Base-by-base conservation (phyloP, 345 rosid species). In the Luvunga scandens region DNA sequence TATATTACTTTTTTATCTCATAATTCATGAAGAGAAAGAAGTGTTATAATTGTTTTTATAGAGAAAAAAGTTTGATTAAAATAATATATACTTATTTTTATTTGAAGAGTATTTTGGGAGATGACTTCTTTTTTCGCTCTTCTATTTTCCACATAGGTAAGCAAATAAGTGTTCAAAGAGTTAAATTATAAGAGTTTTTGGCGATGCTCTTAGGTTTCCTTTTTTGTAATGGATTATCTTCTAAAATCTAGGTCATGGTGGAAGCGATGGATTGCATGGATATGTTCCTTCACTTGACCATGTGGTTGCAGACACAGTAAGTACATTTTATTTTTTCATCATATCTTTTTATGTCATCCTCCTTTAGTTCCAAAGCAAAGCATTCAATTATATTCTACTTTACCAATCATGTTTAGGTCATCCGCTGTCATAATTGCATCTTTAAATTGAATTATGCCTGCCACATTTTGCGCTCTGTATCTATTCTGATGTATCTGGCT, bases 201-300 rank as follows among this genome's bases (percentile, higher is more conserved):
- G 2, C 8, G 63, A 69, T n/a, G 7, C 6, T n/a, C 68, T 76
- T 82, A 64, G 73, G 45, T 48, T 76, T 71, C 28, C 53, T 4
- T 77, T 39, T n/a, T 75, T 5, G 10, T 78, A 42, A 63, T 69
- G 19, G 19, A 13, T n/a, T 25, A 16, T 65, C 24, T 71, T 71
- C 59, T 69, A 5, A 74, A 78, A 48, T 75, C 21, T 82, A 96
- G 99, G 99, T 81, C 99, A 96, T 71, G 99, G 99, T 73, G 99
- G 99, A 50, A 96, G 98, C n/a, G 99, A 96, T 81, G 98, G 98
- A 42, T 89, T 96, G 89, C 99, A 96, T 79, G 99, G 99, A 62
- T 94, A 92, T 53, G 98, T 96, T 84, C 99, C 99, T 85, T 96
- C 99, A 71, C 94, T 96, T 65, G 98, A 96, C 78, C 89, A 90